A percentile compares a stretch with the other conserved stretches of the same genome.
Conservation (phyloP, 2,329 filamentous ascomycete species). For the Mariannaea elegans region DNA sequence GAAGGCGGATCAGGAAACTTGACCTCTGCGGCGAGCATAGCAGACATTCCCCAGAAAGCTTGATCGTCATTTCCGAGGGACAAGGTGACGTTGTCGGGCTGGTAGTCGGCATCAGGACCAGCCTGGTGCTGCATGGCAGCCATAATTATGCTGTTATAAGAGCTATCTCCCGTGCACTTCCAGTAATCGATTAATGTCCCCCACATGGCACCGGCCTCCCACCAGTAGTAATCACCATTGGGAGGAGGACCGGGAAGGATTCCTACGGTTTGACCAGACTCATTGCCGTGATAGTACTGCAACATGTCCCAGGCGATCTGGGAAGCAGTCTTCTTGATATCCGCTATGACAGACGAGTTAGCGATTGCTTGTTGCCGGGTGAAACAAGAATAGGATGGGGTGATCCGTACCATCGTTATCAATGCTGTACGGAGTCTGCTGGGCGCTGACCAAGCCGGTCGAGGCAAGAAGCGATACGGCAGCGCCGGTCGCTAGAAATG, state of each 20-base stretch:
- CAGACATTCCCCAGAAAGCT: conserved; percentile 73
- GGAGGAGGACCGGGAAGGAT: conserved; percentile 59
- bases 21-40: conserved; percentile 66
- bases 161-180: conserved; percentile 66
- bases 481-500: conserved; percentile 25
- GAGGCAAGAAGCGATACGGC: conserved; percentile 36
- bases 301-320: conserved; percentile 55
- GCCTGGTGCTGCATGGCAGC: conserved; percentile 62
- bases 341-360: conserved; percentile 39
- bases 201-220: conserved; percentile 71
- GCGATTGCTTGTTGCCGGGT: conserved; percentile 4
- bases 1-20: conserved; percentile 64
- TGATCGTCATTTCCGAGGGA: conserved; percentile 72
- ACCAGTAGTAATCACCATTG: conserved; percentile 68
- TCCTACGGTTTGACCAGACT: conserved; percentile 55
- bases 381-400: not conserved
- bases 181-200: conserved; percentile 71
- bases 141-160: conserved; percentile 64
- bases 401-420: conserved; percentile 32
- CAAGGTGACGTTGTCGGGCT: conserved; percentile 62
- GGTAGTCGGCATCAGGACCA: conserved; percentile 62
- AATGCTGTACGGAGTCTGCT: conserved; percentile 35
- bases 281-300: conserved; percentile 57
- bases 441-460: conserved; percentile 32
- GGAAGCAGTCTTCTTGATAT: conserved; percentile 51